A percentile compares a stretch with the other conserved stretches of the same genome.
These are phyloP conservation scores for Amauroascus niger DNA, from an alignment of 2,329 filamentous ascomycete species.

Conservation along the genomic window DNA sequence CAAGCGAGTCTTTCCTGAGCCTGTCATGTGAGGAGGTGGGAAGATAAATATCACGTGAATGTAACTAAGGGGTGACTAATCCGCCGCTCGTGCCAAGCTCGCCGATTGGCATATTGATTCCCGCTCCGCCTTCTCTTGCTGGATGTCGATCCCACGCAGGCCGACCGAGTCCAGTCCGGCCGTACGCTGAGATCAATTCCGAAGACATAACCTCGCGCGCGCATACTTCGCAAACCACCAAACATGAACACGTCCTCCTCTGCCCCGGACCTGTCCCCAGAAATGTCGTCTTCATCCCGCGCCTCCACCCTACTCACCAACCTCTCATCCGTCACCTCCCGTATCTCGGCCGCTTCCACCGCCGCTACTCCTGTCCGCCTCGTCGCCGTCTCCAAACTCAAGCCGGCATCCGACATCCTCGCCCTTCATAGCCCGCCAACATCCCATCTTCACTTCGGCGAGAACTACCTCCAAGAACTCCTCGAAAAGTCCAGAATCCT, in stretches of 20 bases:
- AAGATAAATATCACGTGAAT: background rate
- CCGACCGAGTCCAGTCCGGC: too few relatives aligned
- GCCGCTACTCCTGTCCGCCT: slow-evolving; percentile 46
- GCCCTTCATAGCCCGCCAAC: slow-evolving; percentile 59
- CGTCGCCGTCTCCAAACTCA: slow-evolving; percentile 92
- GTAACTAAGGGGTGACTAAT: too few relatives aligned
- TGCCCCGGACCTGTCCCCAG: background rate
- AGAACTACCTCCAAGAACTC: slow-evolving; percentile 92
- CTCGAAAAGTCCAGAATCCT: slow-evolving; percentile 73
- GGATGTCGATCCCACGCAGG: too few relatives aligned
- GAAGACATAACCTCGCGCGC: background rate
- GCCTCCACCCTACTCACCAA: slow-evolving; percentile 55
- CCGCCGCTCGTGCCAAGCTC: background rate
- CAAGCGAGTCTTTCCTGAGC: background rate
- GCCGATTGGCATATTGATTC: background rate
- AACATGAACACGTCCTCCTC: slow-evolving; percentile 1
- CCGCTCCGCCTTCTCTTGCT: background rate
- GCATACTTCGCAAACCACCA: background rate
- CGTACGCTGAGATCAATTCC: background rate
- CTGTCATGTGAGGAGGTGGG: background rate
- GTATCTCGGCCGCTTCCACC: slow-evolving; percentile 43
- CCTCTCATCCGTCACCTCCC: slow-evolving; percentile 50
- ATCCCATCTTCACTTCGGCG: slow-evolving; percentile 72
- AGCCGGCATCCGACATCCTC: slow-evolving; percentile 83
- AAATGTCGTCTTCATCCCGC: slow-evolving; percentile 33